Evolutionary conservation across 2,329 filamentous ascomycete genomes (phyloP).

Genomic region (Scopulariopsis brevicaulis): DNA sequence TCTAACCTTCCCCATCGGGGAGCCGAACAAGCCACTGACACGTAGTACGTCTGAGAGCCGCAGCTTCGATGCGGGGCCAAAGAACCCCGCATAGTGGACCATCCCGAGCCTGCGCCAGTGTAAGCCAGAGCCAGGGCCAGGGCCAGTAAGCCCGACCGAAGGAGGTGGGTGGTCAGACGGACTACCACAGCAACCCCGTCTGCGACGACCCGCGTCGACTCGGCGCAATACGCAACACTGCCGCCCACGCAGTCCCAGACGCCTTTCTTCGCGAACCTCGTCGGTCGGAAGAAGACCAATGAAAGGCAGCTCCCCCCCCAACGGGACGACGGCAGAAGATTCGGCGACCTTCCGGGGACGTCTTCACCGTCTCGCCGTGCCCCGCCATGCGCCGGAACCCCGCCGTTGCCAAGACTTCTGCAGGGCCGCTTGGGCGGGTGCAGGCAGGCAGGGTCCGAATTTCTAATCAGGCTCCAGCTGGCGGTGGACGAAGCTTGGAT

Average conservation of each 20-base stretch:
- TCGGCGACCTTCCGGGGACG: no score
- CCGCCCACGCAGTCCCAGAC: background rate
- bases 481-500: no score
- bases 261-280: background rate
- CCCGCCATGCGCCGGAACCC: background rate
- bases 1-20: background rate
- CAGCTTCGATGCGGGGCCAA: background rate
- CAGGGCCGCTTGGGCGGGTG: background rate
- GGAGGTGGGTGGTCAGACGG: background rate
- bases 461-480: background rate
- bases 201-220: background rate
- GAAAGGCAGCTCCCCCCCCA: no score
- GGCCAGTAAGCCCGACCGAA: background rate
- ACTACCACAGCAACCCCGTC: background rate
- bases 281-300: background rate
- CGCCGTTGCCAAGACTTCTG: background rate
- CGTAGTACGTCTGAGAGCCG: background rate
- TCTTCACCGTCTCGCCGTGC: background rate
- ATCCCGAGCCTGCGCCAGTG: background rate
- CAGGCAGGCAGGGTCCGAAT: background rate
- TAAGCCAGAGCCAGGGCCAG: no score
- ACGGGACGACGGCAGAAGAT: no score
- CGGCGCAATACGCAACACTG: background rate
- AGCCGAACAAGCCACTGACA: background rate
- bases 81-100: background rate